Evolutionary conservation across 2,329 filamentous ascomycete genomes (phyloP), one percentile per base, ranked within the genome.

Genomic region (Cladosporium sp.): DNA sequence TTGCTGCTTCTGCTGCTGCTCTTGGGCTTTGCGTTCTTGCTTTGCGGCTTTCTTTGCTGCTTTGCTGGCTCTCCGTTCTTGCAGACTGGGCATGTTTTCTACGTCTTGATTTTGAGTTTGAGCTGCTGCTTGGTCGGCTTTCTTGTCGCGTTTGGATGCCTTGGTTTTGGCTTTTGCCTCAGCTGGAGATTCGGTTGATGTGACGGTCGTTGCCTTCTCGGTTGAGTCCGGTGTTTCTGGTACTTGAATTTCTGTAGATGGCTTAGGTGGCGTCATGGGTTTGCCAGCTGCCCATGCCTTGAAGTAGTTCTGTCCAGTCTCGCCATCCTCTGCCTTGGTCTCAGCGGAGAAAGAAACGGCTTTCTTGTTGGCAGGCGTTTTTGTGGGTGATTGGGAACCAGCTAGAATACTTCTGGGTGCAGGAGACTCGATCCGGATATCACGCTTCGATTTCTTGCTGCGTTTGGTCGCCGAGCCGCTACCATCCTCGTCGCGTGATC

Each of bases 261-360:
- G 52, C 22, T 47, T 55, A 13, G 52, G 50, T 55, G 51, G 50
- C 40, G 49, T 47, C 13, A 48, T 44, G 39, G 54, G 54, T 42
- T 49, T 35, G 22, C 54, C 54, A 7, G 44, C 54, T 32, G 44
- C 73, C 80, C 80, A 83, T 57, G 76, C 72, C 60, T 78, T 77
- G 71, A 80, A 82, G 36, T 81, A 70, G 48, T 77, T 73, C 58
- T 79, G 77, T 49, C 77, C 77, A 56, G 77, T 57, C 37, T 57
- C 77, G 19, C 80, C 82, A 68, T 87, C 83, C 45, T 78, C 71
- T 6, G 70, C 73, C 67, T 88, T 87, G 3, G 83, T 85, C 51
- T 86, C 84, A 7, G 81, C 76, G 1, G 84, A 82, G 67, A 89
- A 88, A 1, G 83, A 81, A 8, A 89, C 85, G 3, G 82, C 84